phyloP scores from a whole-genome alignment of 257 asterid genomes.

The Solanum dulcamara region DNA sequence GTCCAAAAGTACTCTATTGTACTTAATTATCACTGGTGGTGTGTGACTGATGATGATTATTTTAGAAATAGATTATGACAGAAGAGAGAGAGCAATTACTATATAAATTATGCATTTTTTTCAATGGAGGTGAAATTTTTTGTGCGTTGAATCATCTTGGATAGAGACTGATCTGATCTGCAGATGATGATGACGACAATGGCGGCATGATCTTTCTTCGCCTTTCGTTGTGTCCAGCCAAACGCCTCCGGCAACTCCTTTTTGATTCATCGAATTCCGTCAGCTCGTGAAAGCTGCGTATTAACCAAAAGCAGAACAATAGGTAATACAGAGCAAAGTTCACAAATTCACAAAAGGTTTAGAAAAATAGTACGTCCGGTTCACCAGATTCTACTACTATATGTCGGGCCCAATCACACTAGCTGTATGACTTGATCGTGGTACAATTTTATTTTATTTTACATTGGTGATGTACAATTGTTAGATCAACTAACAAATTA shows the following conservation, averaged over 20 bases:
- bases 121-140: slow-evolving; percentile 35
- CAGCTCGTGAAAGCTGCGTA: slow-evolving; percentile 22
- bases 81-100: slow-evolving; percentile 72
- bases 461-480: not conserved
- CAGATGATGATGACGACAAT: slow-evolving; percentile 7
- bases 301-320: not conserved
- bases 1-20: not conserved
- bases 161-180: slow-evolving; percentile 6
- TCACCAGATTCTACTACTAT: not conserved
- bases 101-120: not conserved
- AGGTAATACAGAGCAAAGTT: not conserved
- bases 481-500: not conserved
- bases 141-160: slow-evolving; percentile 37
- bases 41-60: not conserved
- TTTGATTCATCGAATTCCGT: slow-evolving; percentile 24
- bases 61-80: slow-evolving; percentile 31
- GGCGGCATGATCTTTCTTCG: slow-evolving; percentile 30
- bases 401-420: not conserved
- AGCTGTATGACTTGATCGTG: not conserved
- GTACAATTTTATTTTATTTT: not conserved
- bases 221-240: slow-evolving; percentile 57
- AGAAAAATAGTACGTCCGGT: not conserved
- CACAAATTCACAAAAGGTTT: not conserved
- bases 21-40: not conserved
- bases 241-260: slow-evolving; percentile 28